Percentiles rank a stretch among this genome's conserved stretches.
Conservation (phyloP, 2,329 filamentous ascomycete genomes). For the Trichoderma arundinaceum region DNA sequence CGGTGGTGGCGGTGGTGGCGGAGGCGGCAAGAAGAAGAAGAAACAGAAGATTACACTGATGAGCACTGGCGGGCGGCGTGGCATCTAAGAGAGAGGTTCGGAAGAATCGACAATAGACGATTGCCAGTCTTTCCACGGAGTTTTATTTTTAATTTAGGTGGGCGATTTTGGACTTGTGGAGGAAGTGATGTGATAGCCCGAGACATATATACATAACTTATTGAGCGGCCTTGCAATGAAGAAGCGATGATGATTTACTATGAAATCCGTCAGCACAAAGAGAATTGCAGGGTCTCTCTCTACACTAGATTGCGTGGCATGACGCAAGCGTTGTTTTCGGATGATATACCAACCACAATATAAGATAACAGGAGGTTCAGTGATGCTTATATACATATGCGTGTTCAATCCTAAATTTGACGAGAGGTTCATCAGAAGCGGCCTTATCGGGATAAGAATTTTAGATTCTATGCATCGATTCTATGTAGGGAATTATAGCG, state of each 20-base stretch:
- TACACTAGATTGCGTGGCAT: constrained; percentile 4
- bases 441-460: neutral
- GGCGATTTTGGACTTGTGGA: neutral
- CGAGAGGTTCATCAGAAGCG: neutral
- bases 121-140: constrained; percentile 5
- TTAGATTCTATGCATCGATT: neutral
- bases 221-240: neutral
- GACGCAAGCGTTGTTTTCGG: neutral
- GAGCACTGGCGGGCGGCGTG: constrained; percentile 66
- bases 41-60: constrained; percentile 75
- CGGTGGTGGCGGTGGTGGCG: constrained; percentile 38
- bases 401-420: neutral
- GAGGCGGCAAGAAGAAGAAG: constrained; percentile 68
- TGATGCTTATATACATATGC: no score
- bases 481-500: neutral
- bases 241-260: neutral
- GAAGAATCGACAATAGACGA: constrained; percentile 9
- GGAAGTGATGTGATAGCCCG: neutral
- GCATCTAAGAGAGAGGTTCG: constrained; percentile 41
- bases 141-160: neutral
- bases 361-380: neutral
- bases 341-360: neutral
- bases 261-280: neutral
- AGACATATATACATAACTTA: constrained; percentile 6
- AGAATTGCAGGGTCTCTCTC: neutral